These are phyloP conservation scores for Solanum arcanum DNA, from an alignment of 257 asterid species.

Conservation along the genomic window DNA sequence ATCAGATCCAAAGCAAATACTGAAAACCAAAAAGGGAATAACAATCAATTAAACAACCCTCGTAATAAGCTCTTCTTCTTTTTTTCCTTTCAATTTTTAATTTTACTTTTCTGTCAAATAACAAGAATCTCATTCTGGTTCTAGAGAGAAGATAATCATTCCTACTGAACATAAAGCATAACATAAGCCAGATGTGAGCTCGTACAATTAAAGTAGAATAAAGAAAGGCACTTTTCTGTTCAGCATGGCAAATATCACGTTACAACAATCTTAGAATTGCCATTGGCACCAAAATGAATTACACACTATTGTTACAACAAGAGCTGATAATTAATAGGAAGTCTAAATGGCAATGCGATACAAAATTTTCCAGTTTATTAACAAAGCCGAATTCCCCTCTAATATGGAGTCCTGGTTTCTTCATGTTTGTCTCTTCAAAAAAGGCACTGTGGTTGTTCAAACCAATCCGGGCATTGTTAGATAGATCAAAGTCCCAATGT, in stretches of 20 bases:
- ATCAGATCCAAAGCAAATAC: too few relatives aligned
- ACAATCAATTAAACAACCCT: not conserved
- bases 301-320: not conserved
- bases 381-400: not conserved
- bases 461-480: not conserved
- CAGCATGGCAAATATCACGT: not conserved
- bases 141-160: not conserved
- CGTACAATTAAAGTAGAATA: not conserved
- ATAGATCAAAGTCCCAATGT: slow-evolving; percentile 40
- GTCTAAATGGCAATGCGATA: not conserved
- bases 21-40: too few relatives aligned
- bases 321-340: not conserved
- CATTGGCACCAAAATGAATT: not conserved
- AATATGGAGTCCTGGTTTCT: not conserved
- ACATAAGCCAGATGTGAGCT: not conserved
- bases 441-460: not conserved
- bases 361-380: not conserved
- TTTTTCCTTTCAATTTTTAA: not conserved
- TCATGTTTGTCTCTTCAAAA: not conserved
- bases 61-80: not conserved
- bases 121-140: not conserved
- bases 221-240: not conserved
- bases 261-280: not conserved
- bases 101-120: not conserved
- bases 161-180: not conserved